Conservation (phyloP, 495 filamentous ascomycete genomes). For the Pseudoneurospora amorphoporcata region DNA sequence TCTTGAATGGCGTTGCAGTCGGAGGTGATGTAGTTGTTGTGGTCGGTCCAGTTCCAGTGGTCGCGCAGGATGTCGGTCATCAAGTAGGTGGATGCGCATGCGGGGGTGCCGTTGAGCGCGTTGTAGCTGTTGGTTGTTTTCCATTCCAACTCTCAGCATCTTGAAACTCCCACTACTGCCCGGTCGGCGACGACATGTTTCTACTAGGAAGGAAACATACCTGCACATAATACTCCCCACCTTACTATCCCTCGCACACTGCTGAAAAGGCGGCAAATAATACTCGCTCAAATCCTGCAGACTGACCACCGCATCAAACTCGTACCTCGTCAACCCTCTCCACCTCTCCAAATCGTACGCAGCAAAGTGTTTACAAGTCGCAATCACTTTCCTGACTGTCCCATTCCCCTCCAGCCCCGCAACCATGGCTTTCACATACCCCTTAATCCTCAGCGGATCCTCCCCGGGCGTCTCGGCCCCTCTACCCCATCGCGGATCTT, state of each 20-base stretch:
- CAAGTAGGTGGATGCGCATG: slow-evolving; percentile 33
- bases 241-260: slow-evolving; percentile 33
- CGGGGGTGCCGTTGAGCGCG: slow-evolving; percentile 33
- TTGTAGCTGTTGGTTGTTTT: slow-evolving; percentile 22
- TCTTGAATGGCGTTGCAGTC: slow-evolving; percentile 30
- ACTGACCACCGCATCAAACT: slow-evolving; percentile 26
- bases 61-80: slow-evolving; percentile 33
- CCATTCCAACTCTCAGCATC: no score
- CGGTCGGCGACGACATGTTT: no score
- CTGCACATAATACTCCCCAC: slow-evolving; percentile 40
- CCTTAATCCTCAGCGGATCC: slow-evolving; percentile 25
- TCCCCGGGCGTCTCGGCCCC: slow-evolving; percentile 29
- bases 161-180: neutral
- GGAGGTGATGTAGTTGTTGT: slow-evolving; percentile 31
- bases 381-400: slow-evolving; percentile 38
- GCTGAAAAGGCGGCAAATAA: slow-evolving; percentile 38
- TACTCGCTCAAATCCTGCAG: slow-evolving; percentile 36
- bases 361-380: slow-evolving; percentile 56
- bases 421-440: slow-evolving; percentile 50
- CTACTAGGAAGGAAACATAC: neutral
- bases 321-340: slow-evolving; percentile 20
- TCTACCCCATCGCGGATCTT: slow-evolving; percentile 37
- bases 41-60: slow-evolving; percentile 36
- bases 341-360: slow-evolving; percentile 53
- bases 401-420: slow-evolving; percentile 47